A percentile compares a stretch with the other conserved stretches of the same genome.
These are phyloP conservation scores for Mycotypha africana DNA, from an alignment of 371 early-diverging fungal genomes.

Conservation along the genomic window DNA sequence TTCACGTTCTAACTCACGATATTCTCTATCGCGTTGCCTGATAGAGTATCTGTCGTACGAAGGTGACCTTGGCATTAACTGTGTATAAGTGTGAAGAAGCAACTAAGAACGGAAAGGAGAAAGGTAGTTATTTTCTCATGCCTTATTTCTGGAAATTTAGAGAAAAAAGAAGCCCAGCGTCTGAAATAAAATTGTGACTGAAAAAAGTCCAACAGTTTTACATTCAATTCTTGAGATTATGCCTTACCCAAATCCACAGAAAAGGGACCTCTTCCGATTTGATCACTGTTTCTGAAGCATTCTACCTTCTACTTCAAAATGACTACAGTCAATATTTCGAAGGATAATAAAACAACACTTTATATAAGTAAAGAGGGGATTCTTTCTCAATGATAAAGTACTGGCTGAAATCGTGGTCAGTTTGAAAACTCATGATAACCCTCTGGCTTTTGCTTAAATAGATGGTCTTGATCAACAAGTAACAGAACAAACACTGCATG, in stretches of 20 bases:
- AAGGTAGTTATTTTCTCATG: too few relatives aligned
- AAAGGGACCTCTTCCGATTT: too few relatives aligned
- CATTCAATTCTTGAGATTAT: too few relatives aligned
- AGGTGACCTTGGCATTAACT: slow-evolving; percentile 33
- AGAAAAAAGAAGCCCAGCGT: too few relatives aligned
- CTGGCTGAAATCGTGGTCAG: too few relatives aligned
- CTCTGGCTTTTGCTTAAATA: slow-evolving; percentile 11
- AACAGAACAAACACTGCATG: slow-evolving; percentile 69
- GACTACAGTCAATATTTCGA: slow-evolving; percentile 19
- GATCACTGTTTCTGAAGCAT: too few relatives aligned
- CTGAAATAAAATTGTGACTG: too few relatives aligned
- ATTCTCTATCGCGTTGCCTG: slow-evolving; percentile 22
- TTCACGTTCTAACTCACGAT: slow-evolving; percentile 43
- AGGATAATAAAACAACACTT: slow-evolving; percentile 48
- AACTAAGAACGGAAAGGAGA: slow-evolving; percentile 1
- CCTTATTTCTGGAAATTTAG: too few relatives aligned
- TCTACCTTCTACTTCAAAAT: slow-evolving; percentile 5
- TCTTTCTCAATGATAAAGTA: not conserved
- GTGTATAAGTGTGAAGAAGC: not conserved
- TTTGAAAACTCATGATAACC: too few relatives aligned
- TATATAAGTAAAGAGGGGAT: slow-evolving; percentile 55
- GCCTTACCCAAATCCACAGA: too few relatives aligned
- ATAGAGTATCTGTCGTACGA: slow-evolving; percentile 26
- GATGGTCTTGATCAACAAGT: slow-evolving; percentile 85
- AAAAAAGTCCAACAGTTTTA: too few relatives aligned